A percentile compares a stretch with the other conserved stretches of the same genome.
phyloP scores from a whole-genome alignment of 1,284 basidiomycete genomes.

The Mycosarcoma mackinlayi region DNA sequence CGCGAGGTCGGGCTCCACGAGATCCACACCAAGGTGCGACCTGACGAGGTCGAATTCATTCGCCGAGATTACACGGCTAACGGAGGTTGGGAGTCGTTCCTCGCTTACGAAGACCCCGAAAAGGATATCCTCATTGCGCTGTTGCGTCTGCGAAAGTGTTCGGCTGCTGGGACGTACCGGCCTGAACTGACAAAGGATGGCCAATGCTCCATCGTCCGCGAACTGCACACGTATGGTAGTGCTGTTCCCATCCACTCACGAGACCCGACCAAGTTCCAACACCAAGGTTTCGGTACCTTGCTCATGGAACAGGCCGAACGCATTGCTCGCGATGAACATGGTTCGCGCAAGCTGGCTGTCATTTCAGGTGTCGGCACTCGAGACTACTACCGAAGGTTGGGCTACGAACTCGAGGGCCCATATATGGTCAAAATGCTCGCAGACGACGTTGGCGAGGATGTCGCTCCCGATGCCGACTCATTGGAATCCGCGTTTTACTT shows the following conservation, averaged over 20 bases:
- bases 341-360: conserved; percentile 90
- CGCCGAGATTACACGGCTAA: conserved; percentile 96
- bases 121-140: conserved; percentile 95
- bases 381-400: conserved; percentile 91
- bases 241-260: conserved; percentile 96
- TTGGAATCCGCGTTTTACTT: conserved; percentile 27
- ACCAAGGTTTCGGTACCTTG: conserved; percentile 91
- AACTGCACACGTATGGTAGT: conserved; percentile 98
- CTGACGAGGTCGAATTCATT: conserved; percentile 95
- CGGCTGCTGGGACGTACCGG: conserved; percentile 93
- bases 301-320: conserved; percentile 99
- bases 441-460: conserved; percentile 33
- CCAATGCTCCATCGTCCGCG: conserved; percentile 93
- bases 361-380: conserved; percentile 95
- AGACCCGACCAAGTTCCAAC: conserved; percentile 84
- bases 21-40: conserved; percentile 96
- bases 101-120: conserved; percentile 98
- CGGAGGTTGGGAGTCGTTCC: conserved; percentile 96
- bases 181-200: conserved; percentile 83
- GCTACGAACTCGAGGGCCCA: conserved; percentile 93
- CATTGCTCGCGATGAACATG: conserved; percentile 97
- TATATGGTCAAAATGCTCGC: conserved; percentile 70
- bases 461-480: conserved; percentile 2
- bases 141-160: conserved; percentile 91
- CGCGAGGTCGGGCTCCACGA: conserved; percentile 99